phyloP scores from a whole-genome alignment of 148 eudicot species.

The Beta vulgaris region DNA sequence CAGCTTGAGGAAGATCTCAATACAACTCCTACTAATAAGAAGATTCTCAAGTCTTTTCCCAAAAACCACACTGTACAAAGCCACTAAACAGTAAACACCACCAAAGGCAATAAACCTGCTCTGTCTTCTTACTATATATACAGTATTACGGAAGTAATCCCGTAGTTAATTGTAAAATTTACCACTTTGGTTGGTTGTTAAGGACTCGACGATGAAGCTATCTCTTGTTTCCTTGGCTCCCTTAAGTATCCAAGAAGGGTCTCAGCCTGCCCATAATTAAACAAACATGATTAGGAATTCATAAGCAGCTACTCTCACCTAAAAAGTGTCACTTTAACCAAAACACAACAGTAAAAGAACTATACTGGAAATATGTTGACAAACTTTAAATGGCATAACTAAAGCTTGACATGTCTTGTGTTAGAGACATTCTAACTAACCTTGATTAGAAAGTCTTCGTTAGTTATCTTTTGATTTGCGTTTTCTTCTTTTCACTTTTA shows the following conservation, averaged over 20 bases:
- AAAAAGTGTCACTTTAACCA: neutral
- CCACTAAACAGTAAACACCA: conserved; percentile 34
- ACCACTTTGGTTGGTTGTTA: conserved; percentile 27
- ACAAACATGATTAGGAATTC: conserved; percentile 2
- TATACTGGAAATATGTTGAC: neutral
- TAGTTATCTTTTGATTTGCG: neutral
- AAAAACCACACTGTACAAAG: conserved; percentile 56
- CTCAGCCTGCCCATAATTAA: conserved; percentile 70
- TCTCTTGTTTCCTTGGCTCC: conserved; percentile 67
- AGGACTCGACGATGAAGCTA: conserved; percentile 64
- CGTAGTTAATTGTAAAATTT: conserved; percentile 14
- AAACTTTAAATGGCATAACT: neutral
- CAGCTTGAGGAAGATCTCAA: conserved; percentile 27
- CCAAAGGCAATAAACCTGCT: conserved; percentile 27
- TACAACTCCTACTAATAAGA: conserved; percentile 6
- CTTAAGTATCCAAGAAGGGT: conserved; percentile 73
- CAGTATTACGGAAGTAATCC: conserved; percentile 35
- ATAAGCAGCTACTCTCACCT: neutral
- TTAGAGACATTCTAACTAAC: neutral
- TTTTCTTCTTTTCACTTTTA: neutral
- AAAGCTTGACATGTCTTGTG: neutral
- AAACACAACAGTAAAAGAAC: neutral
- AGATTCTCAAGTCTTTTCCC: conserved; percentile 15
- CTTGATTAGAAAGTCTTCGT: neutral
- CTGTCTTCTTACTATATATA: conserved; percentile 35